Base-by-base conservation (phyloP, 768 basidiomycete genomes). In the Russula lepida region DNA sequence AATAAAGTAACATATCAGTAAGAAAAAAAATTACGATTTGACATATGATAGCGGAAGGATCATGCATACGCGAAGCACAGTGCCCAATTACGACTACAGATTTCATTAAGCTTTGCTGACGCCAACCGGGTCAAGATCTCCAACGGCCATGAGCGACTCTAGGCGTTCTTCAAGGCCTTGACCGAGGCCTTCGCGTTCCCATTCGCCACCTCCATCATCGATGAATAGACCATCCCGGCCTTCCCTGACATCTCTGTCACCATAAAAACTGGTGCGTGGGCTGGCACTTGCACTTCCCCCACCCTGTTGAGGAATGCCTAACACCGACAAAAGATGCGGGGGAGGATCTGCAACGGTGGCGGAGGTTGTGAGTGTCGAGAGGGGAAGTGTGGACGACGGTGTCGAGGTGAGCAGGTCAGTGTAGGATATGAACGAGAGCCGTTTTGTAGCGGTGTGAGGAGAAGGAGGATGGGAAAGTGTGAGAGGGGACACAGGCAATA, bases 381-480 rank as follows among this genome's bases (percentile, higher is more conserved):
- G 80, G 1, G 90, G 81, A 44, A 86, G 79, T 13, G 84, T 83
- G 11, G 86, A 79, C 0, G 84, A 77, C 0, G 93, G 93, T 0
- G 89, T 84, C 0, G 86, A 88, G 0, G 86, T 76, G 44, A 95
- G 82, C 2, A 95, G 79, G 71, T 95, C 92, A 28, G 86, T 81
- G 72, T 94, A 94, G 4, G 91, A 89, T 74, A 95, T 81, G 78
- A 94, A 95, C 0, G 91, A 93, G 12, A 92, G 81, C 2, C 90
- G 85, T 67, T 92, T 91, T 30, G 76, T 75, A 2, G 78, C 71
- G 1, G 64, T 64, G 55, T 79, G 67, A 52, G 60, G 75, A 1
- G 78, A 76, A 6, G 84, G 79, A 12, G 81, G 81, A 21, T 81
- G 76, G 9, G 77, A 75, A 56, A 68, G 68, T 19, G 70, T 59